Base-by-base conservation (phyloP, 345 rosid genomes). In the Acer negundo region DNA sequence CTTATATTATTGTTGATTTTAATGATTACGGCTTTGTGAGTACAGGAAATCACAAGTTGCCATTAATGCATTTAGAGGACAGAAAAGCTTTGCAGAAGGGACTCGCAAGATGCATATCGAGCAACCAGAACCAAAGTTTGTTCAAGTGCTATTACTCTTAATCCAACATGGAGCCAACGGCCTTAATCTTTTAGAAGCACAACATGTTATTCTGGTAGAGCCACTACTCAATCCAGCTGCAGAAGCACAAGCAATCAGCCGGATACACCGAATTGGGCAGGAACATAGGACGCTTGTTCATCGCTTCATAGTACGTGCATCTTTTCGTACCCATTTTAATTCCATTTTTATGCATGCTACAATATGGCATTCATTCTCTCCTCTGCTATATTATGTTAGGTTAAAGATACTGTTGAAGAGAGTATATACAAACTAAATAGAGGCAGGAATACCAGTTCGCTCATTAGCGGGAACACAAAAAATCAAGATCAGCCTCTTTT, bases 111-210 rank as follows among this genome's bases (percentile, higher is more conserved):
- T 44, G 49, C 65, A 74, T 31, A 72, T 62, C 76, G 80, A 70
- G 78, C 44, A 69, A 20, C 69, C 56, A 71, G 92, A 86, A 78
- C 67, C 73, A 67, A 82, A 80, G 49, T 74, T 81, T 53, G 72
- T 91, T 77, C 99, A 95, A 81, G 99, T 95, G 26, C 67, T 93
- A 74, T 62, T 95, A 87, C 92, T 95, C 61, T 82, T 95, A 81
- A 88, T 93, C 82, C 97, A 93, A 67, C 98, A 95, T 83, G 99
- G 98, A 65, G 99, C 99, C 17, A 95, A 95, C 69, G 99, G 99
- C 49, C 96, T 95, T 62, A 95, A 95, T 79, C 98, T 95, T 67
- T 85, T 95, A 75, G 99, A 95, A 84, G 98, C 99, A 73, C 92
- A 90, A 79, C 99, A 93, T 81, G 99, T 95, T 74, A 83, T 95